A percentile compares a stretch with the other conserved stretches of the same genome.
Conservation (phyloP, 1,284 basidiomycete genomes). For the Neolentinus lepideus region DNA sequence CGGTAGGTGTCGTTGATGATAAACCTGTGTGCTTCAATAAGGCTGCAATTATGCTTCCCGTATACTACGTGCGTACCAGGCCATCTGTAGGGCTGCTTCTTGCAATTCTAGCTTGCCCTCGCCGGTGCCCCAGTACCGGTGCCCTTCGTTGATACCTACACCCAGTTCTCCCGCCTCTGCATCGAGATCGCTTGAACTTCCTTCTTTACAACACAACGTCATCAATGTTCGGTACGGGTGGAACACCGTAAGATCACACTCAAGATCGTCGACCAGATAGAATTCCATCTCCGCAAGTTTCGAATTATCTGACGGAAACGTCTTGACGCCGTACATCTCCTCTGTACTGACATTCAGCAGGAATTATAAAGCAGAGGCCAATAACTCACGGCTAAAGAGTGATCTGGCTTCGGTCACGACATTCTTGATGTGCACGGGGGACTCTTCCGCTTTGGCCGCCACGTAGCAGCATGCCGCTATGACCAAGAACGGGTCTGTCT, state of each 20-base stretch:
- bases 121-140: constrained; percentile 70
- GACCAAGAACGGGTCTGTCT: constrained; percentile 91
- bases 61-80: constrained; percentile 71
- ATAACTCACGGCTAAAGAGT: constrained; percentile 67
- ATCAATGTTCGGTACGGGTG: constrained; percentile 91
- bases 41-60: too few species aligned
- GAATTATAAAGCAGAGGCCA: background rate
- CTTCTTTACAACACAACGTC: constrained; percentile 60
- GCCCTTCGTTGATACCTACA: constrained; percentile 51
- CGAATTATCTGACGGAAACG: constrained; percentile 81
- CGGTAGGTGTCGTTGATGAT: constrained; percentile 96
- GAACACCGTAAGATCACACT: constrained; percentile 90
- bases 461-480: constrained; percentile 93
- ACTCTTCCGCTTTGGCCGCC: constrained; percentile 95
- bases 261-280: constrained; percentile 93
- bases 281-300: constrained; percentile 99
- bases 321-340: constrained; percentile 63
- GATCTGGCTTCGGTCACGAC: constrained; percentile 80
- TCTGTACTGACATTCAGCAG: constrained; percentile 22
- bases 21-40: too few species aligned
- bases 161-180: constrained; percentile 60
- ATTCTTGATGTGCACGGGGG: constrained; percentile 90
- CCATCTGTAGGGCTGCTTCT: constrained; percentile 64
- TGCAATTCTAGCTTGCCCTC: constrained; percentile 62
- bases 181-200: constrained; percentile 28